phyloP scores from a whole-genome alignment of 345 rosid species.

The Citrus australasica region DNA sequence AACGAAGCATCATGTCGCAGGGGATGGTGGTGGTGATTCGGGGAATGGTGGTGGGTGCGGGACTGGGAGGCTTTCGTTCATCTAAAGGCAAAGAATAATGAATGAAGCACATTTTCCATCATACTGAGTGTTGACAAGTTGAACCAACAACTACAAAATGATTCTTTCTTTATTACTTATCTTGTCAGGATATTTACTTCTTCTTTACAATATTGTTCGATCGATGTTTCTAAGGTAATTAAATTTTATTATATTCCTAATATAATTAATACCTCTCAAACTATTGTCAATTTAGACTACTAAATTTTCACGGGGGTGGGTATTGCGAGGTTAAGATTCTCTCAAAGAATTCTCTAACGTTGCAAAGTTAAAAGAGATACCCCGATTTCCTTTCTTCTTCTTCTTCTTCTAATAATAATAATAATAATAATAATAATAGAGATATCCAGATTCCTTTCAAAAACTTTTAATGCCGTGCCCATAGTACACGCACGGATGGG shows the following conservation, averaged over 20 bases:
- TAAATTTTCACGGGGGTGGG: neutral
- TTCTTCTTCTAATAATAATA: too few relatives aligned
- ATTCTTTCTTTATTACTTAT: neutral
- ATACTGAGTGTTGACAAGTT: neutral
- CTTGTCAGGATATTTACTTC: neutral
- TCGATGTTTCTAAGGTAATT: neutral
- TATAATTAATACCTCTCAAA: neutral
- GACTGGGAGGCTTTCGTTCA: too few relatives aligned
- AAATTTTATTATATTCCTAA: neutral
- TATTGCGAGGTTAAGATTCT: neutral
- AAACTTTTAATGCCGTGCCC: too few relatives aligned
- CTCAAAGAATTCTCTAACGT: neutral
- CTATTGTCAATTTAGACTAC: neutral
- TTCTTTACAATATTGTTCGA: neutral
- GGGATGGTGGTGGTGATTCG: too few relatives aligned
- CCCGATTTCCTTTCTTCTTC: neutral
- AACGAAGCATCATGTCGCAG: too few relatives aligned
- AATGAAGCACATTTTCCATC: neutral
- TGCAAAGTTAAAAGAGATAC: neutral
- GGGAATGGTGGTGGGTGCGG: too few relatives aligned
- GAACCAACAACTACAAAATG: neutral
- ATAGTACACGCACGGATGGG: too few relatives aligned
- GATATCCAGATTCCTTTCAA: too few relatives aligned
- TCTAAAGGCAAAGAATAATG: neutral
- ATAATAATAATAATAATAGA: too few relatives aligned